Conservation (phyloP, 768 basidiomycete genomes). For the Podaxis carcinomalis region DNA sequence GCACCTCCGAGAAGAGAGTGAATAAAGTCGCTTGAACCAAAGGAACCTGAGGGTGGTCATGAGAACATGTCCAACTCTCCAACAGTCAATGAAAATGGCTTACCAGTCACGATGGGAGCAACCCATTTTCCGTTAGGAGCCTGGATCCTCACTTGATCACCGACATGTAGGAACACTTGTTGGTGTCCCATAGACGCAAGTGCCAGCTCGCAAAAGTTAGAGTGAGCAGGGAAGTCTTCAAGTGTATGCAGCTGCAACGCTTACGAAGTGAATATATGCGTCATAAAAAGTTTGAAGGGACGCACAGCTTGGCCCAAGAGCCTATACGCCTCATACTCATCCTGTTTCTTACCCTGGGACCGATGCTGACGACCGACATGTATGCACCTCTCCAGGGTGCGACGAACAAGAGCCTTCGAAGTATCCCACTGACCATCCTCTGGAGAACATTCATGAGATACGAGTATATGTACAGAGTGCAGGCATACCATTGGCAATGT, state of each 20-base stretch:
- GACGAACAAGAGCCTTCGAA: slow-evolving; percentile 71
- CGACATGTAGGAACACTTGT: slow-evolving; percentile 85
- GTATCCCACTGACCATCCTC: slow-evolving; percentile 85
- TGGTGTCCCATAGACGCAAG: slow-evolving; percentile 70
- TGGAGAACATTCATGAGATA: slow-evolving; percentile 16
- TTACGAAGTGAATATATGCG: background rate
- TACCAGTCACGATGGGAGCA: slow-evolving; percentile 79
- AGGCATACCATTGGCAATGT: slow-evolving; percentile 72
- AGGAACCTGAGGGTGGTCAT: slow-evolving; percentile 45
- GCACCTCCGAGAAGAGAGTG: slow-evolving; percentile 71
- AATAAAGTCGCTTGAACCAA: slow-evolving; percentile 76
- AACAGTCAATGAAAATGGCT: background rate
- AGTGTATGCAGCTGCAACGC: slow-evolving; percentile 62
- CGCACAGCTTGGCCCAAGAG: slow-evolving; percentile 68
- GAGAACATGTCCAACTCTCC: background rate
- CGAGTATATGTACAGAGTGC: background rate
- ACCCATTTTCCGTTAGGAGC: slow-evolving; percentile 73
- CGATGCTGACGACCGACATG: slow-evolving; percentile 67
- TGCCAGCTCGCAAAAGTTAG: slow-evolving; percentile 84
- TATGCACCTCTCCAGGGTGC: slow-evolving; percentile 75
- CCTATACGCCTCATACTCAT: slow-evolving; percentile 76
- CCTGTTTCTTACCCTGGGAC: slow-evolving; percentile 51
- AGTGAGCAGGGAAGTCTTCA: slow-evolving; percentile 88
- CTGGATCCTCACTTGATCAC: slow-evolving; percentile 70
- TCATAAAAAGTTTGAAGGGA: slow-evolving; percentile 13